Base-by-base conservation (phyloP, 345 rosid species). In the Clausena lansium region DNA sequence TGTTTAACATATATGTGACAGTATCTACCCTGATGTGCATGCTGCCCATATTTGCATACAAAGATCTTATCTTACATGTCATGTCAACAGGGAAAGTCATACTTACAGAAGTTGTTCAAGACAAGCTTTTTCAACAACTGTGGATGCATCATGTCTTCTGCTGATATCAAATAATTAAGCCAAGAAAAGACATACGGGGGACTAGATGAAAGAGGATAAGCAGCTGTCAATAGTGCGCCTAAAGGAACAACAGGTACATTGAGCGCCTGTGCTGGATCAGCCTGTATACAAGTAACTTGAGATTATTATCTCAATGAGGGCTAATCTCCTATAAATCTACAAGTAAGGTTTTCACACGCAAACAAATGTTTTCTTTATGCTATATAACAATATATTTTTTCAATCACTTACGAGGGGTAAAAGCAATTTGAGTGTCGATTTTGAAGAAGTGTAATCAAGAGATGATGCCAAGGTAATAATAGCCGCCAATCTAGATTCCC, bases 121-220 rank as follows among this genome's bases (percentile, higher is more conserved):
- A 94, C 85, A 25, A 96, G 98, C 90, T 92, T 96, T 80, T 96
- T 84, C 78, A 96, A 84, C 89, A 90, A 61, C 81, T 94, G 97
- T 24, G 97, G 98, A 85, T 90, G 97, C 99, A 96, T 94, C 99
- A 96, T 96, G 86, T 92, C 98, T 58, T 89, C 85, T 70, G 97
- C 89, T 75, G 99, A 92, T 89, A 96, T 91, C 83, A 92, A 80
- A 76, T 88, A 20, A 79, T 87, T 92, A 77, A 96, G 90, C 99
- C 98, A 96, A 79, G 97, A 87, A 75, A 96, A 85, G 30, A 87
- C 90, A 76, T 92, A 92, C 65, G 97, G 98, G 79, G 99, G 93
- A 17, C 83, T 88, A 22, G 92, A 68, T 3, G 97, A 91, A 82
- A 94, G 94, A 84, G 99, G 98, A 89, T 83, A 91, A 72, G 95